These are phyloP conservation scores for Vitis hybrid DNA, from an alignment of 177 flowering plant species.

Conservation along the genomic window DNA sequence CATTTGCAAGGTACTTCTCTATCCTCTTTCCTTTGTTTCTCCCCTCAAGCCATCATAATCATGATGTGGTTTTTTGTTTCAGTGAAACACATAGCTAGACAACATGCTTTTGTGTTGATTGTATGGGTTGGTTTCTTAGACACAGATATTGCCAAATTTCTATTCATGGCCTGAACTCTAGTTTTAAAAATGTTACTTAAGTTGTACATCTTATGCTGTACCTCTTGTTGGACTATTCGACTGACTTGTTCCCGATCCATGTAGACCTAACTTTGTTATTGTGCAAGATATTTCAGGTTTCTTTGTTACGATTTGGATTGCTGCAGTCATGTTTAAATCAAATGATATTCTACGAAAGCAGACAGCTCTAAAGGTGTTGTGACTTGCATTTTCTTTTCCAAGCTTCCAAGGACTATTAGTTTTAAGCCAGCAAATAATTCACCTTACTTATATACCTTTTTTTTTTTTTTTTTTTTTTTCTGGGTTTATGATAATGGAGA, in stretches of 20 bases:
- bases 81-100: no score
- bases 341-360: constrained; percentile 77
- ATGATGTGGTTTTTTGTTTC: no score
- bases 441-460: not conserved
- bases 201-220: not conserved
- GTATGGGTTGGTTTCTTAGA: no score
- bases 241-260: not conserved
- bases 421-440: not conserved
- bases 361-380: constrained; percentile 75
- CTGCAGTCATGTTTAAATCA: constrained; percentile 83
- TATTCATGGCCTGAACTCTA: no score
- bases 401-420: no score
- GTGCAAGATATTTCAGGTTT: constrained; percentile 51
- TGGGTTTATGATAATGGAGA: no score
- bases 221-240: not conserved
- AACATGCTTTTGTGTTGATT: no score
- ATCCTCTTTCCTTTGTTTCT: not conserved
- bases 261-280: not conserved
- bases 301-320: constrained; percentile 74
- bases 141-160: no score
- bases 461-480: not conserved
- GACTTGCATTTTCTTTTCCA: not conserved
- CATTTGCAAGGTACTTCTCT: constrained; percentile 13
- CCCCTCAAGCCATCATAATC: not conserved
- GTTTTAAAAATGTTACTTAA: no score